Evolutionary conservation across 495 filamentous ascomycete species (phyloP).

Genomic region (Tuber borchii): DNA sequence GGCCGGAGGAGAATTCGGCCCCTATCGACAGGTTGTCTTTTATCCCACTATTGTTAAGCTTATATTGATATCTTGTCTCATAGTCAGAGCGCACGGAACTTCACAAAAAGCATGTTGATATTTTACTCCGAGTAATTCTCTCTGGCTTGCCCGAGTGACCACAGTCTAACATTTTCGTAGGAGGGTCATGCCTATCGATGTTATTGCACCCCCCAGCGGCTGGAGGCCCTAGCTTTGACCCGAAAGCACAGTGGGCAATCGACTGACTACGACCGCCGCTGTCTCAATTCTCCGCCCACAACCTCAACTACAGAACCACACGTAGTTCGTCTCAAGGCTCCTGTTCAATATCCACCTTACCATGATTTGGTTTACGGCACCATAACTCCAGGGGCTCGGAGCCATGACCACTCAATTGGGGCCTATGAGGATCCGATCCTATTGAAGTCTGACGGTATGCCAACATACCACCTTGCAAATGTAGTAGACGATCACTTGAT

Average conservation of each 20-base stretch:
- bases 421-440: conserved; percentile 72
- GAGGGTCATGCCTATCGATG: conserved; percentile 79
- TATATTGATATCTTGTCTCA: conserved; percentile 1
- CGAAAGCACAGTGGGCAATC: conserved; percentile 55
- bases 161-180: neutral
- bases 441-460: conserved; percentile 80
- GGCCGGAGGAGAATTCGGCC: conserved; percentile 69
- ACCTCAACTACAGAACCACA: conserved; percentile 69
- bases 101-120: conserved; percentile 65
- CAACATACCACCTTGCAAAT: conserved; percentile 95
- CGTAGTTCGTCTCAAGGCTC: conserved; percentile 67
- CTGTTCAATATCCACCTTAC: conserved; percentile 55
- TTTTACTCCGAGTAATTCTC: conserved; percentile 51
- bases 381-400: conserved; percentile 49
- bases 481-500: conserved; percentile 93
- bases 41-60: conserved; percentile 4
- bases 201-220: conserved; percentile 72
- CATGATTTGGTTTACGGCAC: conserved; percentile 71
- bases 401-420: conserved; percentile 42
- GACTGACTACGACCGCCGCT: conserved; percentile 71
- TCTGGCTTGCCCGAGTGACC: neutral
- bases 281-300: conserved; percentile 56
- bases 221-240: conserved; percentile 57
- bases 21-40: conserved; percentile 69
- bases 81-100: conserved; percentile 72